Evolutionary conservation across 768 basidiomycete species (phyloP).

Genomic region (Termitomyces sp.): DNA sequence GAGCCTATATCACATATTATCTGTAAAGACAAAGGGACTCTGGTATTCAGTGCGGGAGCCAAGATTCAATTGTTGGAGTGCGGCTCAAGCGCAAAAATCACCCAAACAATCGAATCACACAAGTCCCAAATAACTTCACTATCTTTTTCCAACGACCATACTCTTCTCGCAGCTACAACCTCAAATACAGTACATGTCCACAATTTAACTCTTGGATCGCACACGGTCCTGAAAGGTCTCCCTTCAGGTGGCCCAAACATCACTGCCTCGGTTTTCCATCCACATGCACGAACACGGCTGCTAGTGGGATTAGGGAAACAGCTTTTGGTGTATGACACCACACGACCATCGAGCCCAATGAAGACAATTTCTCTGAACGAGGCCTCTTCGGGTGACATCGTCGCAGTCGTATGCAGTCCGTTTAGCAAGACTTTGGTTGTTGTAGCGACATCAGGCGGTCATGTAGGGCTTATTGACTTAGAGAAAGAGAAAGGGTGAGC

Average conservation of each 20-base stretch:
- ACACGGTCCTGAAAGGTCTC: constrained; percentile 53
- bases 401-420: constrained; percentile 61
- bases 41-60: constrained; percentile 47
- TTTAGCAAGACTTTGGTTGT: constrained; percentile 75
- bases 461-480: constrained; percentile 60
- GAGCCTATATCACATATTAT: constrained; percentile 29
- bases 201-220: constrained; percentile 51
- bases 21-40: constrained; percentile 31
- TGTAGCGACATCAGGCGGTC: constrained; percentile 50
- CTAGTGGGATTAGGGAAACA: constrained; percentile 51
- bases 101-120: constrained; percentile 51
- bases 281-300: constrained; percentile 57
- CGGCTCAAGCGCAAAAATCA: constrained; percentile 32
- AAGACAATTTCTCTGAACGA: constrained; percentile 51
- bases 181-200: constrained; percentile 52
- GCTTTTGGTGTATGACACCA: constrained; percentile 60
- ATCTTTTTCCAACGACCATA: constrained; percentile 55
- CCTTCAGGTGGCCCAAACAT: constrained; percentile 34
- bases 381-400: constrained; percentile 41
- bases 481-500: constrained; percentile 73
- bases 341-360: constrained; percentile 50
- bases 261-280: constrained; percentile 56
- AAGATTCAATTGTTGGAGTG: constrained; percentile 51
- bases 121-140: constrained; percentile 47
- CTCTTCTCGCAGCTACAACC: constrained; percentile 56